Percentiles rank a stretch among this genome's conserved stretches.
These are phyloP conservation scores for Xylaria sp. DNA, from an alignment of 2,329 filamentous ascomycete genomes.

Conservation along the genomic window DNA sequence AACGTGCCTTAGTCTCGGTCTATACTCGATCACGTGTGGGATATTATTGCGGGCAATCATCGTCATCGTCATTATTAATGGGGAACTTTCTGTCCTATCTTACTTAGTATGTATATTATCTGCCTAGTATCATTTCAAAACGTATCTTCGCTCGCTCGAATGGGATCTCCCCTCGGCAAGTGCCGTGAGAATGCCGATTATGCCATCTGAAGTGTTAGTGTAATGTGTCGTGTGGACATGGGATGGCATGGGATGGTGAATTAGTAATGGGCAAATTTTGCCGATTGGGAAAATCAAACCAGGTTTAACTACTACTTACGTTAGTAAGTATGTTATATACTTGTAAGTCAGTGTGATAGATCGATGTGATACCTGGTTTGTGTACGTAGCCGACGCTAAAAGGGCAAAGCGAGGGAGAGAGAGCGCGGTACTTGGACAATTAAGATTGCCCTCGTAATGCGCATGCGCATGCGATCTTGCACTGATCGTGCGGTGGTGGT, in stretches of 20 bases:
- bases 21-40: conserved; percentile 28
- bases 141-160: conserved; percentile 1
- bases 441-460: conserved; percentile 19
- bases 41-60: neutral
- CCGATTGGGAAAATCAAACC: neutral
- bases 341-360: neutral
- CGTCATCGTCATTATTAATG: conserved; percentile 21
- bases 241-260: neutral
- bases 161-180: conserved; percentile 15
- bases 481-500: conserved; percentile 30
- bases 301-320: neutral
- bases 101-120: too few species aligned
- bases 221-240: neutral
- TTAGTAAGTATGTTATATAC: too few species aligned
- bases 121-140: neutral
- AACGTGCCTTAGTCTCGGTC: conserved; percentile 3
- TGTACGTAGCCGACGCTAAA: too few species aligned
- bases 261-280: conserved; percentile 14
- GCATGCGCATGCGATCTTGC: conserved; percentile 20
- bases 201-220: too few species aligned
- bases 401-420: too few species aligned
- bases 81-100: conserved; percentile 2
- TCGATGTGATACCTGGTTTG: conserved; percentile 1
- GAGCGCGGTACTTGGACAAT: neutral
- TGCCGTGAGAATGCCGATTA: conserved; percentile 10